Evolutionary conservation across 2,329 filamentous ascomycete species (phyloP), one percentile per base, ranked within the genome.

Genomic region (Botrytis deweyae): DNA sequence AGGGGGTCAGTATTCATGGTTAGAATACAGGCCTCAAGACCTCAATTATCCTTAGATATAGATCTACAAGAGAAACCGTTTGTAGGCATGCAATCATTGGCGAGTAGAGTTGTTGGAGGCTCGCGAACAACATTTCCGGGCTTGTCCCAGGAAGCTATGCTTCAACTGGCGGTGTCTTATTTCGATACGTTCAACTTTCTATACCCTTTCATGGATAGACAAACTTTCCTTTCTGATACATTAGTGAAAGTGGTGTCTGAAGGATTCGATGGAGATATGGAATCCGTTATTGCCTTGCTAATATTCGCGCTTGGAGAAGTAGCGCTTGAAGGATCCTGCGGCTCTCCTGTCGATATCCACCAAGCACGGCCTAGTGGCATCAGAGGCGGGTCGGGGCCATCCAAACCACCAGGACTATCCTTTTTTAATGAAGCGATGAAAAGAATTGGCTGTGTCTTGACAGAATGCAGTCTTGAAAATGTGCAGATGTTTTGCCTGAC

Each of bases 401-500:
- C 40, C 10, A 82, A 82, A 29, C 88, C 88, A 3, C 89, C 89
- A 0, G 89, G 89, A 0, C 79, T 91, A 4, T 84, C 84, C 1
- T 84, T 89, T 52, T 91, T 90, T 81, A 91, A 91, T 75, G 89
- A 90, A 80, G 89, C 88, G 25, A 84, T 89, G 69, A 86, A 85
- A 74, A 83, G 88, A n/a, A 84, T 90, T 78, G 89, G 89, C 0
- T 90, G 89, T 78, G 83, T 86, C 16, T 78, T 87, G 71, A 86
- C 86, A 2, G 85, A 88, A 38, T 88, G 85, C 77, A 88, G 84
- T 68, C 80, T 91, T 40, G 88, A 90, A 76, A 89, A 87, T 74
- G 84, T 90, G 12, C 89, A 91, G 77, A 85, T 89, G 64, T 85
- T 87, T 77, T 83, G 88, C 10, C 81, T 91, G 42, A 84, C 87